Evolutionary conservation across 139 green algal species (phyloP).

Genomic region (Chlamydomonas incerta): DNA sequence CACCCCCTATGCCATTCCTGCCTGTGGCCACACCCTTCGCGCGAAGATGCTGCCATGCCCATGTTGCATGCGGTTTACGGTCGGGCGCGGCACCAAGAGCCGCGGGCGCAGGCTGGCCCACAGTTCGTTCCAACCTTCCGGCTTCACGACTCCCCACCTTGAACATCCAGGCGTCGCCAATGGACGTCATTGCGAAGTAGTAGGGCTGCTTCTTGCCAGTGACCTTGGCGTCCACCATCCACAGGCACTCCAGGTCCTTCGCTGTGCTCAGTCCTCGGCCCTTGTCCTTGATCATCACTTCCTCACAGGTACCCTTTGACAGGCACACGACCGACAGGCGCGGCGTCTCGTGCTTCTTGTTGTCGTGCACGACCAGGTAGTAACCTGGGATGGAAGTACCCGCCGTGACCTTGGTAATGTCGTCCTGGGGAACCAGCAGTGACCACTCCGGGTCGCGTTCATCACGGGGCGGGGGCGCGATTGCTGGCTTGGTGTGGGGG

Average conservation of each 20-base stretch:
- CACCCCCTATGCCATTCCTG: no score
- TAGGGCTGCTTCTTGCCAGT: constrained; percentile 19
- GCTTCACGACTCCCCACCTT: neutral
- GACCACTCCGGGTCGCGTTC: constrained; percentile 1
- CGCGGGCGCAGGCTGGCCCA: no score
- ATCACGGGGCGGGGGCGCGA: neutral
- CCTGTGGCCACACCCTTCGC: no score
- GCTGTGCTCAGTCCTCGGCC: constrained; percentile 9
- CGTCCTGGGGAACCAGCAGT: neutral
- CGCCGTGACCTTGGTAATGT: neutral
- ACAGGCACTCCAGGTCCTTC: constrained; percentile 25
- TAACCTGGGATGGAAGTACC: neutral
- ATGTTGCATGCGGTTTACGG: no score
- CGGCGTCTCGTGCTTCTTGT: neutral
- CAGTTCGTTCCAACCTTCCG: no score
- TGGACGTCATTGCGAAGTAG: constrained; percentile 9
- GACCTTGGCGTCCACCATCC: constrained; percentile 1
- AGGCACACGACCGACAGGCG: constrained; percentile 25
- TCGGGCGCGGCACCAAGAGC: no score
- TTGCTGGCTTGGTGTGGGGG: neutral
- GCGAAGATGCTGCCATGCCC: no score
- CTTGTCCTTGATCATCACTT: constrained; percentile 32
- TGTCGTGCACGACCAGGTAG: constrained; percentile 8
- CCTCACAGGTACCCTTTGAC: neutral
- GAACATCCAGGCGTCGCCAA: constrained; percentile 26